Evolutionary conservation across 345 rosid genomes (phyloP).

Genomic region (Aegle marmelos): DNA sequence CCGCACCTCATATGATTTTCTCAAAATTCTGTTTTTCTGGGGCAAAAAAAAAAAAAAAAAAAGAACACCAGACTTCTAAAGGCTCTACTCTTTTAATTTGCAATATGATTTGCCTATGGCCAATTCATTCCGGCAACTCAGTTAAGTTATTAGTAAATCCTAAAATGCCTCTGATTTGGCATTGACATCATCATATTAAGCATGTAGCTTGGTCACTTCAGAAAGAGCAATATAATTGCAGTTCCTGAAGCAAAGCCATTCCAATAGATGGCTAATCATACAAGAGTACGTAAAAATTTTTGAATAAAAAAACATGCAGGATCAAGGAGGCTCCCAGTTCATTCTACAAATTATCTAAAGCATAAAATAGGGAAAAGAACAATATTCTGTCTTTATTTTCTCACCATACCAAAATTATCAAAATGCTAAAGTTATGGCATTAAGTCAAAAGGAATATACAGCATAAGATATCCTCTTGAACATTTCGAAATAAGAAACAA

Average conservation of each 20-base stretch:
- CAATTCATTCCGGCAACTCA: not conserved
- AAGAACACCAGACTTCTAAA: not conserved
- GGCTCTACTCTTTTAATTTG: not conserved
- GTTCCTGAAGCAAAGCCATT: not conserved
- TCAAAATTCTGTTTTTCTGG: not conserved
- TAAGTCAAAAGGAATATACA: not conserved
- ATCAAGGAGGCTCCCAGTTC: not conserved
- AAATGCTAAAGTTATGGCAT: not conserved
- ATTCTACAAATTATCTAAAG: not conserved
- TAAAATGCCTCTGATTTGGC: not conserved
- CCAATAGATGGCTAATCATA: not conserved
- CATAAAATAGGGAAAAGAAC: not conserved
- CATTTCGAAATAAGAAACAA: not conserved
- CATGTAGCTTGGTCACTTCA: not conserved
- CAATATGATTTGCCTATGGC: not conserved
- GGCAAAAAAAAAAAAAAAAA: not conserved
- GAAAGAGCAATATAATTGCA: constrained; percentile 8
- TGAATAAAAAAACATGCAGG: not conserved
- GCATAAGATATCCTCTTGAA: not conserved
- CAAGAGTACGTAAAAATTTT: not conserved
- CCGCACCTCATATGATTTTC: not conserved
- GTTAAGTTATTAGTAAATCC: not conserved
- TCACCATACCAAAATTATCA: not conserved
- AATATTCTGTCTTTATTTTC: not conserved
- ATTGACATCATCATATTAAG: not conserved